These are phyloP conservation scores for Apophysomyces trapeziformis DNA, from an alignment of 371 early-diverging fungal genomes.

Conservation along the genomic window DNA sequence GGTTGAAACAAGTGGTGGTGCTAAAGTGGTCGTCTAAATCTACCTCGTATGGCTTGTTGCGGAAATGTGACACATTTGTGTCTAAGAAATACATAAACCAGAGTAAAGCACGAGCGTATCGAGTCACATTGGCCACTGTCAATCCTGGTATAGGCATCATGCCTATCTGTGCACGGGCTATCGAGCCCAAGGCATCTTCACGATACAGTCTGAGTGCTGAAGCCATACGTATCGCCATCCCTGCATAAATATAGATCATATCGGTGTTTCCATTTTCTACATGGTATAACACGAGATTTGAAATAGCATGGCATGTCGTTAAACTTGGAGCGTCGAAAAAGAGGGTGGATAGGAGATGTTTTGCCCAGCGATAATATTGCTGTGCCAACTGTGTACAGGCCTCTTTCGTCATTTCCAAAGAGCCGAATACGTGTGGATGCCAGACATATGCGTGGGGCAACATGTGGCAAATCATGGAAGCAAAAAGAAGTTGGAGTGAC, in stretches of 20 bases:
- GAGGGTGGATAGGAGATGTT: constrained; percentile 34
- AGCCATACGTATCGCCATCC: constrained; percentile 53
- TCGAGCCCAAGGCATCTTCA: constrained; percentile 31
- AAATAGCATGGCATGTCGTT: constrained; percentile 43
- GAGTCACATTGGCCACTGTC: constrained; percentile 10
- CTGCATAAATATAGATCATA: constrained; percentile 46
- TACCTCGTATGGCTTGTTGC: constrained; percentile 50
- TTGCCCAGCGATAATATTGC: constrained; percentile 46
- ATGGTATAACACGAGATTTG: constrained; percentile 49
- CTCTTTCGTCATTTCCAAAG: constrained; percentile 17
- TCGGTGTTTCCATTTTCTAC: constrained; percentile 52
- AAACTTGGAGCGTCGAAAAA: constrained; percentile 47
- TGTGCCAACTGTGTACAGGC: constrained; percentile 25
- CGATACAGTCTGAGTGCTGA: constrained; percentile 38
- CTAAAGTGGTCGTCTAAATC: constrained; percentile 34
- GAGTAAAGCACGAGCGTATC: constrained; percentile 40
- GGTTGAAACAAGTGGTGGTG: constrained; percentile 31
- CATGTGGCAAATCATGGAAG: constrained; percentile 48
- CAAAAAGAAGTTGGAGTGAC: constrained; percentile 31
- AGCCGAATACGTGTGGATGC: constrained; percentile 38
- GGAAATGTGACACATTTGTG: constrained; percentile 49
- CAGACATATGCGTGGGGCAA: constrained; percentile 47
- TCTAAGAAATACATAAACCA: constrained; percentile 53
- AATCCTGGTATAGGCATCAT: constrained; percentile 19
- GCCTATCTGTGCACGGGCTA: constrained; percentile 17